These are phyloP conservation scores for Rachicladosporium sp. DNA, from an alignment of 2,329 filamentous ascomycete genomes.

Conservation along the genomic window DNA sequence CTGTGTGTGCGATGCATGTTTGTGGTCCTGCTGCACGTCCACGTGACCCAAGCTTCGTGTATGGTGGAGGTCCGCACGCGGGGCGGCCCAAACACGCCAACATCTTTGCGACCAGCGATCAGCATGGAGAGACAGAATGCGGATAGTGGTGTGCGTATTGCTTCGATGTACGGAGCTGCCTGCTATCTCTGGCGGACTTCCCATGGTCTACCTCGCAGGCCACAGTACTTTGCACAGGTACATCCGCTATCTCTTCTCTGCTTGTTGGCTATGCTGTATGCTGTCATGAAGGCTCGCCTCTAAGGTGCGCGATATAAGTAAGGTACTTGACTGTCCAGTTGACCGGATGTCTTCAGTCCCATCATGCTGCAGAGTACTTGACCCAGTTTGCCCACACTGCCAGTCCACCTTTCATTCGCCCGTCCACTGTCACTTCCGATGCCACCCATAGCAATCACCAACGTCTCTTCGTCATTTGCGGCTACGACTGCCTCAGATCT, in stretches of 20 bases:
- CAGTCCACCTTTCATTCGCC: not conserved
- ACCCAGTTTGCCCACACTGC: not conserved
- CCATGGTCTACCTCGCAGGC: not conserved
- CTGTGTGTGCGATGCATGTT: too few species aligned
- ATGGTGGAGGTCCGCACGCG: too few species aligned
- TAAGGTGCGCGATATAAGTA: too few species aligned
- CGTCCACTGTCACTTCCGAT: not conserved
- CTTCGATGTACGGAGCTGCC: constrained; percentile 6
- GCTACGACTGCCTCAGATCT: too few species aligned
- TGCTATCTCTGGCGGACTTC: not conserved
- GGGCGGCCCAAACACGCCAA: too few species aligned
- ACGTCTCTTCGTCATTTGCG: too few species aligned
- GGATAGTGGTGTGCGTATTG: constrained; percentile 3
- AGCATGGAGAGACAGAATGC: constrained; percentile 4
- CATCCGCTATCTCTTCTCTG: constrained; percentile 8
- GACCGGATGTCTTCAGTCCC: too few species aligned
- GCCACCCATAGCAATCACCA: not conserved
- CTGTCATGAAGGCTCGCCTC: not conserved
- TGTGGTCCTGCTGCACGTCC: too few species aligned
- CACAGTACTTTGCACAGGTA: constrained; percentile 1
- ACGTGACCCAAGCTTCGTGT: too few species aligned
- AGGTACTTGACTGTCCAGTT: too few species aligned
- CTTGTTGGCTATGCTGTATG: constrained; percentile 2
- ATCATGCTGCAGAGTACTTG: not conserved
- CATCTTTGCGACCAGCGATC: too few species aligned